These are phyloP conservation scores for Schizophyllum commune DNA, from an alignment of 1,284 basidiomycete species.

Conservation along the genomic window DNA sequence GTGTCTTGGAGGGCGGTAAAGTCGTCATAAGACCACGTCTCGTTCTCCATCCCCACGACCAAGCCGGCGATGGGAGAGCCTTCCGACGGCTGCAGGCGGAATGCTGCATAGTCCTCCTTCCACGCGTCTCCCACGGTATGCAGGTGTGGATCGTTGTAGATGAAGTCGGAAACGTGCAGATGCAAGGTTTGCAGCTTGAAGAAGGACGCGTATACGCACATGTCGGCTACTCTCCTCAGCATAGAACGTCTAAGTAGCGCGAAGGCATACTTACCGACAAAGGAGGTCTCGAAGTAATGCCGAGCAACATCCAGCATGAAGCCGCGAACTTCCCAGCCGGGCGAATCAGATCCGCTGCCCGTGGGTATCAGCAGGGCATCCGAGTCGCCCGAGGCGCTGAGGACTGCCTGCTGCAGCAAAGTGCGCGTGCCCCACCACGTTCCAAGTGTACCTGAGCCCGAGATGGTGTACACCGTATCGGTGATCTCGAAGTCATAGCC, in stretches of 20 bases:
- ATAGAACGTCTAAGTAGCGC: not conserved
- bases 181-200: constrained; percentile 30
- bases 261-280: constrained; percentile 19
- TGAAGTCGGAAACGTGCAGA: constrained; percentile 27
- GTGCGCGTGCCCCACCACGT: constrained; percentile 32
- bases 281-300: constrained; percentile 25
- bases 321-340: constrained; percentile 30
- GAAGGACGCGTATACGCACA: constrained; percentile 31
- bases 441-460: constrained; percentile 23
- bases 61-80: constrained; percentile 20
- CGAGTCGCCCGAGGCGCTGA: constrained; percentile 13
- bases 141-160: constrained; percentile 9
- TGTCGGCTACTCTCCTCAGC: constrained; percentile 18
- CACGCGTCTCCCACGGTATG: constrained; percentile 16
- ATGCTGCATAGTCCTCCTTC: constrained; percentile 27
- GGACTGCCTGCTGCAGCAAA: constrained; percentile 25
- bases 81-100: constrained; percentile 25
- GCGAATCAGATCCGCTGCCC: constrained; percentile 25
- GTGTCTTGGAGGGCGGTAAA: constrained; percentile 24
- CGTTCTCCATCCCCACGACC: constrained; percentile 21
- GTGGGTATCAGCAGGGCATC: constrained; percentile 16
- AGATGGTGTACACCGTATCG: constrained; percentile 19
- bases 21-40: constrained; percentile 22
- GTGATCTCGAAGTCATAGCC: constrained; percentile 25
- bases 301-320: constrained; percentile 33